These are phyloP conservation scores for Anisodus acutangulus DNA, from an alignment of 257 asterid genomes.

Conservation along the genomic window DNA sequence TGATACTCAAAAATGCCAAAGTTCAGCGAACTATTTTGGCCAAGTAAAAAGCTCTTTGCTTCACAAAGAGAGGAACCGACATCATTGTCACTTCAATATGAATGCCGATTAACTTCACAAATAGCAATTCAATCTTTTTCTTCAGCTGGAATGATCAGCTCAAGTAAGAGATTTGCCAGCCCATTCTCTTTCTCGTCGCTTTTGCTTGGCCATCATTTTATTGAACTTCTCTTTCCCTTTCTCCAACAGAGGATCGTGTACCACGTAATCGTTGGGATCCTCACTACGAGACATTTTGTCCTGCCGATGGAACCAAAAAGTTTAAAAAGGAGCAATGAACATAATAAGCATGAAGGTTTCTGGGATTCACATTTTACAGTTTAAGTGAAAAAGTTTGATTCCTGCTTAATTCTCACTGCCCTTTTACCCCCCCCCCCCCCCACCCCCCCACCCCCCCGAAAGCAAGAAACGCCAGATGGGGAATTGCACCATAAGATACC, in stretches of 20 bases:
- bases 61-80: neutral
- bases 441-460: neutral
- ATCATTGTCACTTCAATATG: neutral
- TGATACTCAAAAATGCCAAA: neutral
- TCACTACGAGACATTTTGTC: constrained; percentile 84
- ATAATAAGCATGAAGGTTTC: neutral
- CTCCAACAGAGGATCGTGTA: constrained; percentile 94
- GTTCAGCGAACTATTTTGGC: neutral
- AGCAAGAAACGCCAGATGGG: constrained; percentile 16
- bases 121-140: neutral
- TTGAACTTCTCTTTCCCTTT: constrained; percentile 97
- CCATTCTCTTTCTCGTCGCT: constrained; percentile 89
- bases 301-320: constrained; percentile 46
- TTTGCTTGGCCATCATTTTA: constrained; percentile 85
- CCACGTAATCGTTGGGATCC: constrained; percentile 86
- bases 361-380: constrained; percentile 2
- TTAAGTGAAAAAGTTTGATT: constrained; percentile 3
- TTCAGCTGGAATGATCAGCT: constrained; percentile 19
- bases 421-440: neutral
- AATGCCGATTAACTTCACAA: neutral
- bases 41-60: neutral
- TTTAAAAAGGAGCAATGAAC: constrained; percentile 9
- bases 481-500: neutral
- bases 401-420: neutral
- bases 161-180: constrained; percentile 89